Conservation (phyloP, 164 flowering plant genomes). For the Houttuynia cordata region DNA sequence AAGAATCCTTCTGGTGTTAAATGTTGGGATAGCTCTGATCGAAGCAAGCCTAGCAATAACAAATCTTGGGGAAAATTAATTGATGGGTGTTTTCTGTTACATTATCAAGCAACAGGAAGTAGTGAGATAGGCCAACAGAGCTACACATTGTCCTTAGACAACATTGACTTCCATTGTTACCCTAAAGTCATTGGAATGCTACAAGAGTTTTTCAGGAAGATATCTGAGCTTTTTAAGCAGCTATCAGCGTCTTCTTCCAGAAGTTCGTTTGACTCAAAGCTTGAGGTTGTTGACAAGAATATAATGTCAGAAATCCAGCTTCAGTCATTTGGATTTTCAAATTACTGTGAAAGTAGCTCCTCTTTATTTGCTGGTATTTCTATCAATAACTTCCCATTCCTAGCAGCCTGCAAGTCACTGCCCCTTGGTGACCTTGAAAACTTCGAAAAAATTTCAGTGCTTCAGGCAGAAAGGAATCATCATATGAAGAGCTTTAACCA, state of each 20-base stretch:
- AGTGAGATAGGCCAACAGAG: constrained; percentile 11
- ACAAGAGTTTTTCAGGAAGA: constrained; percentile 28
- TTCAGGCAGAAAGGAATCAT: constrained; percentile 43
- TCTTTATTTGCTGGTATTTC: constrained; percentile 30
- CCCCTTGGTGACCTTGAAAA: constrained; percentile 35
- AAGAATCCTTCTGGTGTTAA: constrained; percentile 15
- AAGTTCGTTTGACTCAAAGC: constrained; percentile 5
- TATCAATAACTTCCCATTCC: constrained; percentile 56
- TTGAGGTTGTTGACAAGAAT: constrained; percentile 5
- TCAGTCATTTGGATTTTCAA: constrained; percentile 55
- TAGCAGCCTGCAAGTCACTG: constrained; percentile 30
- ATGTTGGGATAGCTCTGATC: constrained; percentile 11
- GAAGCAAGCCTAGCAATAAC: constrained; percentile 5
- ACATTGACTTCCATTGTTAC: constrained; percentile 65
- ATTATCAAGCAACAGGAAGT: constrained; percentile 28
- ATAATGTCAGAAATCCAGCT: constrained; percentile 14
- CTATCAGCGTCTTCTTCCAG: constrained; percentile 10
- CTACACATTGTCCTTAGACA: constrained; percentile 26
- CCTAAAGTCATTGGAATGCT: constrained; percentile 45
- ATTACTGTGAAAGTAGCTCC: constrained; percentile 32
- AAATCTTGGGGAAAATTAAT: constrained; percentile 11
- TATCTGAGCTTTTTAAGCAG: constrained; percentile 18
- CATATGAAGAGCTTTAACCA: constrained; percentile 23
- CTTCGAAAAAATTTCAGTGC: constrained; percentile 24
- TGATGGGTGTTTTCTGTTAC: constrained; percentile 38